phyloP scores from a whole-genome alignment of 345 rosid species.

The Salix caprea region DNA sequence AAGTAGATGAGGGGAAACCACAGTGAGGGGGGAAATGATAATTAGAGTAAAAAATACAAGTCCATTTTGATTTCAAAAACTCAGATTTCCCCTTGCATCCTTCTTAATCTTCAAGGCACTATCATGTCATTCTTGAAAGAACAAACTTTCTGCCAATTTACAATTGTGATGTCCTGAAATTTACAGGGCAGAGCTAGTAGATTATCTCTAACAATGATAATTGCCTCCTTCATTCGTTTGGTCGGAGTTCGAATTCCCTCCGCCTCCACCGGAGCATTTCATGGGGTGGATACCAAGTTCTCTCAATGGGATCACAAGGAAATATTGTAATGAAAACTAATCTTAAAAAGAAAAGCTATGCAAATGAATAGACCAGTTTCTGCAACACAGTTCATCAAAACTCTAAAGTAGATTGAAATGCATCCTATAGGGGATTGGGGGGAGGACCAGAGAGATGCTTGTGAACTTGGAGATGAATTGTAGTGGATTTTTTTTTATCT shows the following conservation, averaged over 20 bases:
- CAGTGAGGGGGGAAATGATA: no score
- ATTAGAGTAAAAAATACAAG: background rate
- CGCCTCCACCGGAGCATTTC: background rate
- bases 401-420: background rate
- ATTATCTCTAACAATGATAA: background rate
- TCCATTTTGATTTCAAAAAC: background rate
- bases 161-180: background rate
- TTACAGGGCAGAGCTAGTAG: background rate
- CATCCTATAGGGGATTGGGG: background rate
- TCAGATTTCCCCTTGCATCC: background rate
- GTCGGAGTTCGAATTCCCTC: background rate
- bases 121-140: background rate
- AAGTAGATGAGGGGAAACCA: no score
- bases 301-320: background rate
- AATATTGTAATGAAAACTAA: background rate
- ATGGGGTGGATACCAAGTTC: background rate
- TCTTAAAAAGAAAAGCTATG: background rate
- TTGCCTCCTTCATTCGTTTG: background rate
- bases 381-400: background rate
- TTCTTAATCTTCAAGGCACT: background rate
- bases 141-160: background rate
- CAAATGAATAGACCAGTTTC: background rate
- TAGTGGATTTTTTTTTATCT: background rate
- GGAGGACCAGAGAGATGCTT: background rate
- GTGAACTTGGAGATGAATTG: slow-evolving; percentile 11